phyloP scores from a whole-genome alignment of 192 early-diverging fungal genomes.

The Gryganskiella cystojenkinii region DNA sequence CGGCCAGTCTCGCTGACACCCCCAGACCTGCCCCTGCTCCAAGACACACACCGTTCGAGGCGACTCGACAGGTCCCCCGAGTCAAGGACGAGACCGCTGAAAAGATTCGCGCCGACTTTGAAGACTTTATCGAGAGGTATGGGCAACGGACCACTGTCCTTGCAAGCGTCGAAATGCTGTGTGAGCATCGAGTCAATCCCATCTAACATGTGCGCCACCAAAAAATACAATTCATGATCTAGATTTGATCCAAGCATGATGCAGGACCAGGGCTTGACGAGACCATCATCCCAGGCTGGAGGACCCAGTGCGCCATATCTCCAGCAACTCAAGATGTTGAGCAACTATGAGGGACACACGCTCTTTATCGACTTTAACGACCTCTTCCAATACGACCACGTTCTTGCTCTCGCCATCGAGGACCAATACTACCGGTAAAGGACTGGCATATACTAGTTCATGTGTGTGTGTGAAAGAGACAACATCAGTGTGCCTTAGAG shows the following conservation, averaged over 20 bases:
- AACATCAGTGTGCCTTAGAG: background rate
- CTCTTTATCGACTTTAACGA: constrained; percentile 79
- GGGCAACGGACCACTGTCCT: too few species aligned
- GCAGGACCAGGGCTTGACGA: constrained; percentile 19
- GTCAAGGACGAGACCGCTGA: constrained; percentile 50
- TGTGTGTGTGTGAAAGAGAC: background rate
- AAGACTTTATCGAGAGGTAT: constrained; percentile 46
- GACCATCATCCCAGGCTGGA: constrained; percentile 29
- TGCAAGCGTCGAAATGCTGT: too few species aligned
- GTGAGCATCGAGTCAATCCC: too few species aligned
- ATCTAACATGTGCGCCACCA: too few species aligned
- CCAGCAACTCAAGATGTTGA: constrained; percentile 69
- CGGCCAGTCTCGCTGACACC: constrained; percentile 43
- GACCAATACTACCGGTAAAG: constrained; percentile 76
- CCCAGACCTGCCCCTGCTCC: constrained; percentile 20
- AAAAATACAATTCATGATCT: too few species aligned
- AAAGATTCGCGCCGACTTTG: constrained; percentile 54
- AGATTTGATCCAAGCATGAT: constrained; percentile 37
- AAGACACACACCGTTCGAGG: constrained; percentile 43
- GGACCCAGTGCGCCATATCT: constrained; percentile 59
- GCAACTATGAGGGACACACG: constrained; percentile 69
- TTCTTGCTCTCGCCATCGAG: constrained; percentile 69
- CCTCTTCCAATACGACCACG: constrained; percentile 66
- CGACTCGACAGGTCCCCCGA: constrained; percentile 42
- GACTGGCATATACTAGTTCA: too few species aligned